These are phyloP conservation scores for Fusarium miscanthi DNA, from an alignment of 2,329 filamentous ascomycete genomes.

Conservation along the genomic window DNA sequence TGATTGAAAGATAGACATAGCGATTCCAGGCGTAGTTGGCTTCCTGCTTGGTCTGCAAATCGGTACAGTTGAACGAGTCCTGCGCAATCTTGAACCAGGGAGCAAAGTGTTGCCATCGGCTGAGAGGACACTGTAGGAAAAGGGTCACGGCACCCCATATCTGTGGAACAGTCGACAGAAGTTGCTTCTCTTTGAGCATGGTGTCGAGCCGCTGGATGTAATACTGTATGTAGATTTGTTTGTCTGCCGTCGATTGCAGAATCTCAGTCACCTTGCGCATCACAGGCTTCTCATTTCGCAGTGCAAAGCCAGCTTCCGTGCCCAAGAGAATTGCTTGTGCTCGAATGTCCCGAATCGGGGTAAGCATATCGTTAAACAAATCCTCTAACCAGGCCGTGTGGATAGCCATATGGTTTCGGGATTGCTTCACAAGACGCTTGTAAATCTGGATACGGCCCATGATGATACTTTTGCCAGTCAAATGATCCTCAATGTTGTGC, in stretches of 20 bases:
- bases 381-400: constrained; percentile 85
- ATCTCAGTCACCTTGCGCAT: constrained; percentile 75
- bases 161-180: constrained; percentile 74
- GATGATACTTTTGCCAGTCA: constrained; percentile 84
- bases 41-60: constrained; percentile 76
- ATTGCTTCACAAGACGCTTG: constrained; percentile 78
- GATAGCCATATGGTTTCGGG: constrained; percentile 74
- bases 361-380: constrained; percentile 84
- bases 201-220: constrained; percentile 73
- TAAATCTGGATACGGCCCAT: constrained; percentile 84
- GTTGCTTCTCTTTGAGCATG: constrained; percentile 72
- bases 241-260: constrained; percentile 61
- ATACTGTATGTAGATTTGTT: constrained; percentile 75
- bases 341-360: constrained; percentile 80
- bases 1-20: constrained; percentile 78
- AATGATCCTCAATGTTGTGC: constrained; percentile 76
- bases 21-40: constrained; percentile 89
- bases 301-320: constrained; percentile 72
- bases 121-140: constrained; percentile 74
- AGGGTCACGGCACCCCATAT: constrained; percentile 89
- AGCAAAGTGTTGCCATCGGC: constrained; percentile 78
- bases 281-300: constrained; percentile 76
- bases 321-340: constrained; percentile 79
- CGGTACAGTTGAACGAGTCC: constrained; percentile 83
- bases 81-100: constrained; percentile 84